Evolutionary conservation across 2,329 filamentous ascomycete genomes (phyloP), one percentile per base, ranked within the genome.

Genomic region (Tolypocladium capitatum): DNA sequence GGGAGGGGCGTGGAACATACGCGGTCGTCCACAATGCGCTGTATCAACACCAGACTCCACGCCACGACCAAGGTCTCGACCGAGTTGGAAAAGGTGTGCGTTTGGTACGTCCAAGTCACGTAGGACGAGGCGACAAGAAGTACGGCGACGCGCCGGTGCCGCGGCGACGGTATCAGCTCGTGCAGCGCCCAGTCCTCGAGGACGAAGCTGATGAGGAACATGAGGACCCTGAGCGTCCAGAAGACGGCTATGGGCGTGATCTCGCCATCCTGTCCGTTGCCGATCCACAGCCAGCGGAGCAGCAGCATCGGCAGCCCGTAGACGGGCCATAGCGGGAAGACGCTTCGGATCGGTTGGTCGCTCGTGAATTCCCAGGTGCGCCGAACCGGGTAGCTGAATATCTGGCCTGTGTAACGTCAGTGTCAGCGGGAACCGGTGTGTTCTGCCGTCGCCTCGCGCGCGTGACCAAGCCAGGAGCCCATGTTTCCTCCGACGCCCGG

Each of bases 41-140:
- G 81, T 52, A 96, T 90, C 63, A 98, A 69, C 43, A 97, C 90
- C 64, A 98, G 69, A 60, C 86, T 90, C 92, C 92, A 98, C 47
- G 87, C 79, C 46, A 98, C 89, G 45, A 91, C 76, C 56, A 98
- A 72, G 3, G 92, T 97, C 70, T 98, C 92, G 55, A 97, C 78
- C 52, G 91, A 94, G 68, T 98, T 98, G 53, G 91, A 97, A 65
- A 98, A 97, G 13, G 92, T 97, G 67, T 98, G 92, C 18, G 88
- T 92, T 68, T 98, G 92, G 68, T 91, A 95, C 41, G 91, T 96
- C 91, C 92, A 98, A 43, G 92, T 98, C 56, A 96, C 91, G 68
- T 97, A 98, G 27, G 89, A 96, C 28, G 91, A 97, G 42, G 91
- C 89, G 51, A 96, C 85, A 49, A 98, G 75, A 42, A 94, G 73